Evolutionary conservation across 768 basidiomycete species (phyloP).

Genomic region (Pholiota microspora): DNA sequence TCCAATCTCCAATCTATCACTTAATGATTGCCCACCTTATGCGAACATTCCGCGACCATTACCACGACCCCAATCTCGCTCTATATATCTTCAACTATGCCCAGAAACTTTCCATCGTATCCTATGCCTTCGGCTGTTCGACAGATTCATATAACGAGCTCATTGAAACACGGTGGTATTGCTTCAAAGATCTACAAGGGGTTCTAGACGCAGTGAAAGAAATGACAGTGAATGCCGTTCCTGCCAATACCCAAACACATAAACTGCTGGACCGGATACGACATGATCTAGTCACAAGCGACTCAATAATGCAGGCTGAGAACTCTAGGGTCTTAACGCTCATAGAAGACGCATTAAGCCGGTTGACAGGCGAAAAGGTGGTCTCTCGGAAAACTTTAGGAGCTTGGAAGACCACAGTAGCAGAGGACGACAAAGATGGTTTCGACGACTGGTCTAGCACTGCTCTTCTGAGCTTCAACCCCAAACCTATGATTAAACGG

Average conservation of each 20-base stretch:
- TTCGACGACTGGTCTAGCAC: conserved; percentile 35
- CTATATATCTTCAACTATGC: conserved; percentile 83
- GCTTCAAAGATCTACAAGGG: conserved; percentile 78
- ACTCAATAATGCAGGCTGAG: conserved; percentile 31
- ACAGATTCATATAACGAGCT: conserved; percentile 88
- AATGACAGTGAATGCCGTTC: conserved; percentile 80
- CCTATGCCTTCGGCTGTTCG: conserved; percentile 89
- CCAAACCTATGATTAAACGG: too few species aligned
- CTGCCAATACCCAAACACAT: conserved; percentile 58
- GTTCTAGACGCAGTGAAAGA: conserved; percentile 74
- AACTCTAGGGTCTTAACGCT: conserved; percentile 48
- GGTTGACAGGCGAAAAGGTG: conserved; percentile 1
- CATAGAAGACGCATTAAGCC: conserved; percentile 42
- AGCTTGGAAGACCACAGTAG: conserved; percentile 45
- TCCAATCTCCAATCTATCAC: conserved; percentile 70
- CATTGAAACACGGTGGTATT: conserved; percentile 80
- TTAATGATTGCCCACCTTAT: conserved; percentile 77
- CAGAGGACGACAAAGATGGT: conserved; percentile 35
- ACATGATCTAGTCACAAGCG: conserved; percentile 49
- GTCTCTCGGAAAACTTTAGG: conserved; percentile 27
- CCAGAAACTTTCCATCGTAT: conserved; percentile 67
- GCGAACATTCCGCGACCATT: conserved; percentile 74
- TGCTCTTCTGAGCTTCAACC: background rate
- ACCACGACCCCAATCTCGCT: conserved; percentile 75
- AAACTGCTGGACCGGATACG: conserved; percentile 61